These are phyloP conservation scores for Ambrosia hybrid DNA, from an alignment of 140 eudicot genomes.

Conservation along the genomic window DNA sequence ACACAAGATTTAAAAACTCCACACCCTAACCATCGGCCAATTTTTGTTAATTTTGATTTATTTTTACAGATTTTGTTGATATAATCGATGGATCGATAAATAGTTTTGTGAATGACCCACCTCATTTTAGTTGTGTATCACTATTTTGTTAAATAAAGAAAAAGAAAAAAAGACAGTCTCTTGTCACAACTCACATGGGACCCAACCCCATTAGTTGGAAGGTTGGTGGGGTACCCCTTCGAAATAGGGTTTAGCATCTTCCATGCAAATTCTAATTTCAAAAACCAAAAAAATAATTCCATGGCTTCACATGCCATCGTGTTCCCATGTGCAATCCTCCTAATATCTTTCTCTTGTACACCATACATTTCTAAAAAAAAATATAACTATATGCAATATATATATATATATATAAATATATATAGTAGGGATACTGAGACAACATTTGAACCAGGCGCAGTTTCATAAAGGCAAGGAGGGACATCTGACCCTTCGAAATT, in stretches of 20 bases:
- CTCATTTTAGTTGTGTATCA: conserved; percentile 30
- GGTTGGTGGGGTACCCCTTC: conserved; percentile 43
- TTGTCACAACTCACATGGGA: conserved; percentile 48
- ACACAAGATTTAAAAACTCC: neutral
- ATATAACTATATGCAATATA: too few species aligned
- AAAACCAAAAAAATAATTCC: conserved; percentile 34
- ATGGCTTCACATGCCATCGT: conserved; percentile 57
- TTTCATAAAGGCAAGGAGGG: too few species aligned
- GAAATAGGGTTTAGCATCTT: conserved; percentile 42
- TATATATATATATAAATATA: too few species aligned
- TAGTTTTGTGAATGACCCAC: conserved; percentile 22
- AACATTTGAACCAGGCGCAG: too few species aligned
- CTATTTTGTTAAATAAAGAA: conserved; percentile 6
- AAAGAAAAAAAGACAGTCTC: conserved; percentile 13
- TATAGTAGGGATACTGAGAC: too few species aligned
- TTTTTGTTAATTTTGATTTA: neutral
- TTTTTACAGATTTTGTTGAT: neutral
- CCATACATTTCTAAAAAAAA: neutral
- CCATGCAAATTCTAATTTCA: conserved; percentile 35
- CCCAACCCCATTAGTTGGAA: conserved; percentile 48
- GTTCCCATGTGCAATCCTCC: conserved; percentile 50
- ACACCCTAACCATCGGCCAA: neutral
- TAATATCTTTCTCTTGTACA: neutral
- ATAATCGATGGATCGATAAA: neutral
- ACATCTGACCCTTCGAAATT: too few species aligned